Evolutionary conservation across 176 grass and related monocot genomes (phyloP), one percentile per base, ranked within the genome.

Genomic region (Triticum timopheevii): DNA sequence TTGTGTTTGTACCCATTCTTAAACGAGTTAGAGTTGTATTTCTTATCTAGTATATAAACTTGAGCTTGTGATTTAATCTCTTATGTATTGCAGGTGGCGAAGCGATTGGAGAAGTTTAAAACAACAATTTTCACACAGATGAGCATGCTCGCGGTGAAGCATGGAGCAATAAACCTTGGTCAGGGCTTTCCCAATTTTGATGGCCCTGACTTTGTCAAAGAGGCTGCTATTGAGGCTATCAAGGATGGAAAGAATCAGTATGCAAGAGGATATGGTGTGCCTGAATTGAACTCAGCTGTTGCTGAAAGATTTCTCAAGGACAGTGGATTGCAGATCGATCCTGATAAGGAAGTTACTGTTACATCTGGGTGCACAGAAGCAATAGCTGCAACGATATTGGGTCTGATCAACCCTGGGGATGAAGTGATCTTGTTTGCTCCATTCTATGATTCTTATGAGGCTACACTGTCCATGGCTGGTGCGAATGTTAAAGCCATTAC

Each of bases 171-270:
- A 86, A 99, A 99, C 77, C 90, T 99, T 66, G 97, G 97, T 7
- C 97, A 99, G 85, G 97, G 97, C 16, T 99, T 99, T 80, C 97
- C 97, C 3, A 99, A 99, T 86, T 99, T 99, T 54, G 97, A 99
- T 63, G 97, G 97, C 19, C 97, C 94, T 54, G 87, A 93, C 70
- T 99, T 99, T 85, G 88, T 96, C 34, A 99, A 99, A 73, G 92
- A 96, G 33, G 94, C 94, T 64, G 97, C 97, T 30, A 96, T 99
- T 45, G 76, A 94, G 88, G 93, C 94, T 84, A 94, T 99, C 80
- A 94, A 85, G 47, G 92, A 89, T 31, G 94, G 94, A 16, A 93
- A 99, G 70, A 96, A 99, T 86, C 97, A 99, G 81, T 99, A 99
- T 75, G 97, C 97, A 66, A 93, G 97, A 45, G 97, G 97, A 13